Evolutionary conservation across 2,329 filamentous ascomycete species (phyloP).

Genomic region (Fusarium brachygibbosum): DNA sequence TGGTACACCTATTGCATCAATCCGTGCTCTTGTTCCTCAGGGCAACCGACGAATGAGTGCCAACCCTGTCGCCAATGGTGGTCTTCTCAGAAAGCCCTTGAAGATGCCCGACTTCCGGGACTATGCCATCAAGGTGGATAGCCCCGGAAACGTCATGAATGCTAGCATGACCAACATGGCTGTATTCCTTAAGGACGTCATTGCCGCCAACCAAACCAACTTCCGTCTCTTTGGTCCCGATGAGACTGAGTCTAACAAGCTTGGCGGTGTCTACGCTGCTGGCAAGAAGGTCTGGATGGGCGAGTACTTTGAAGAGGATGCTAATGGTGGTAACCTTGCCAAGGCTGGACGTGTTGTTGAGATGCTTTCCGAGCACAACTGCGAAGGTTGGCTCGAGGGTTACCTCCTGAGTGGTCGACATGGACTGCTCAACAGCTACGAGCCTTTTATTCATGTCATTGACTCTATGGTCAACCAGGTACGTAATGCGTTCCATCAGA

Average conservation of each 20-base stretch:
- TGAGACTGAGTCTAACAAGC: conserved; percentile 86
- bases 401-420: conserved; percentile 82
- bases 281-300: conserved; percentile 86
- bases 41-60: conserved; percentile 80
- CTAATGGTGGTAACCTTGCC: conserved; percentile 79
- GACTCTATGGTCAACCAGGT: conserved; percentile 87
- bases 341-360: conserved; percentile 82
- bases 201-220: conserved; percentile 72
- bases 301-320: conserved; percentile 82
- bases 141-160: conserved; percentile 67
- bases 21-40: conserved; percentile 74
- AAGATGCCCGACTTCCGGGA: conserved; percentile 77
- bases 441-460: conserved; percentile 86
- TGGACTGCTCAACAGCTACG: conserved; percentile 83
- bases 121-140: conserved; percentile 74
- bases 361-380: conserved; percentile 85
- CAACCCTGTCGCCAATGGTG: conserved; percentile 82
- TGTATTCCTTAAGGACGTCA: conserved; percentile 75
- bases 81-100: conserved; percentile 74
- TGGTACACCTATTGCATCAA: conserved; percentile 72
- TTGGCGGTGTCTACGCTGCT: conserved; percentile 77
- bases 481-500: conserved; percentile 29
- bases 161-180: conserved; percentile 80
- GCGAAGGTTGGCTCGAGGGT: conserved; percentile 84
- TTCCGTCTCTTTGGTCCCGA: conserved; percentile 85